Conservation (phyloP, 2,329 filamentous ascomycete species). For the Phyllosticta citrichinensis region DNA sequence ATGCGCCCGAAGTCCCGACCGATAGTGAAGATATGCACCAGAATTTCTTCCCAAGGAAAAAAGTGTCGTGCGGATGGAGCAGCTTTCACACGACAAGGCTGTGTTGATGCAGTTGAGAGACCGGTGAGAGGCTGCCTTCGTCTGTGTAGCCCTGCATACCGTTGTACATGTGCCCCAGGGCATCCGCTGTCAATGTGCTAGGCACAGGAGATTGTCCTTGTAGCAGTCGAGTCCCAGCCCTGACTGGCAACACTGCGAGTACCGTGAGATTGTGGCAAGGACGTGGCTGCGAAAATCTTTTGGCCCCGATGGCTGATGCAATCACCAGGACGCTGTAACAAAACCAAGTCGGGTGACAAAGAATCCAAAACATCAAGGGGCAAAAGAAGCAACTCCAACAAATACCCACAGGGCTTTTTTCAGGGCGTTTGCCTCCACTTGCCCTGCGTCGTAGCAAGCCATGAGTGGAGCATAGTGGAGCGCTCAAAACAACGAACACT, state of each 20-base stretch:
- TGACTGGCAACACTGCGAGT: background rate
- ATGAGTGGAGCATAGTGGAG: background rate
- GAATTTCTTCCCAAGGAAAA: background rate
- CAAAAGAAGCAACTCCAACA: background rate
- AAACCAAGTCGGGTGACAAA: background rate
- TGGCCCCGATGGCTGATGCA: background rate
- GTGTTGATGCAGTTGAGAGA: background rate
- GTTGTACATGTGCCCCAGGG: background rate
- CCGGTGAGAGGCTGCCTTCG: background rate
- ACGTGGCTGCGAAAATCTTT: background rate
- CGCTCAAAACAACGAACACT: background rate
- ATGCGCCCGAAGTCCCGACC: background rate
- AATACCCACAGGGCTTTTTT: background rate
- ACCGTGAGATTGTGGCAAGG: background rate
- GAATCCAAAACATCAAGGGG: background rate
- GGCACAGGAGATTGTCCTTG: background rate
- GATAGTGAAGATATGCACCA: background rate
- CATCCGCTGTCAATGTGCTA: background rate
- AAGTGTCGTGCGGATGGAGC: background rate
- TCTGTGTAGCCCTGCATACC: background rate
- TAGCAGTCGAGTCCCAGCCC: background rate
- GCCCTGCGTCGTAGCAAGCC: background rate
- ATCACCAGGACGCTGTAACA: background rate
- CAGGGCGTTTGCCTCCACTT: background rate
- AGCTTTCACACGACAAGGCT: background rate